Percentiles rank a stretch among this genome's conserved stretches.
phyloP scores from a whole-genome alignment of 176 grass and related monocot genomes.

The Phragmites australis region DNA sequence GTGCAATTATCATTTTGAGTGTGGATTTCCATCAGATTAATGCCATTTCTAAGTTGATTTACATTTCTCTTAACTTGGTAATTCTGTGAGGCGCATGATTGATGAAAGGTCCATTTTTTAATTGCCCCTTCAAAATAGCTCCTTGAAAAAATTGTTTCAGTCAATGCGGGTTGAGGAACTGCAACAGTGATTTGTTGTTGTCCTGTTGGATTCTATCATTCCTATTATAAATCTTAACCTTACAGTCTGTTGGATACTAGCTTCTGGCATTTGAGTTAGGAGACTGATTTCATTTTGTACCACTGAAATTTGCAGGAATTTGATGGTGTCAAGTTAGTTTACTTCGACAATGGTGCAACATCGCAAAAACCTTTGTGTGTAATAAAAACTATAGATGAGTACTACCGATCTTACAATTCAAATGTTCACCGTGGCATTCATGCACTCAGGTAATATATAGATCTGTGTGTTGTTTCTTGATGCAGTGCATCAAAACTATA shows the following conservation, averaged over 20 bases:
- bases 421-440: constrained; percentile 95
- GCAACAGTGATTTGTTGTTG: neutral
- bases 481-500: neutral
- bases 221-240: neutral
- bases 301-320: constrained; percentile 60
- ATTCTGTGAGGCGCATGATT: neutral
- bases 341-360: constrained; percentile 85
- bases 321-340: constrained; percentile 69
- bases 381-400: constrained; percentile 65
- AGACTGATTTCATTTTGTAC: neutral
- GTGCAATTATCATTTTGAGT: neutral
- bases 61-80: neutral
- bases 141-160: neutral
- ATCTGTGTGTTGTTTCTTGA: constrained; percentile 16
- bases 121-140: neutral
- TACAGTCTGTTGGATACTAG: neutral
- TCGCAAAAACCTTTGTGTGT: constrained; percentile 88
- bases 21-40: neutral
- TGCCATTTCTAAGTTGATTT: neutral
- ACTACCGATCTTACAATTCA: constrained; percentile 77
- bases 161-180: neutral
- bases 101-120: neutral
- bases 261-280: neutral
- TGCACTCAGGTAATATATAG: constrained; percentile 60
- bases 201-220: constrained; percentile 2